These are phyloP conservation scores for Saturnispora quitensis DNA, from an alignment of 805 yeast species.

Conservation along the genomic window DNA sequence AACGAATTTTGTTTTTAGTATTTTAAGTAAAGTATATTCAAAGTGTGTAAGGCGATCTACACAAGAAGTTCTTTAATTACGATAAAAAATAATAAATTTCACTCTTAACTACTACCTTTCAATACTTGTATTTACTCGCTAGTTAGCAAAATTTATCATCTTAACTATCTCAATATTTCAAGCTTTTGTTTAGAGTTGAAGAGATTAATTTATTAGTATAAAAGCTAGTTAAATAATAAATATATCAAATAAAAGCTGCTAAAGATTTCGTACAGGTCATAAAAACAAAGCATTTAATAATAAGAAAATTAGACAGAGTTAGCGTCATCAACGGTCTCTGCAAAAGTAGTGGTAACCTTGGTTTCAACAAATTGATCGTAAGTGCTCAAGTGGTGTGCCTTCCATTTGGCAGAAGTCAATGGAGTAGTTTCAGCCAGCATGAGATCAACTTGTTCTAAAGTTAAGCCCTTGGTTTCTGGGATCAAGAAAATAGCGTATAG, in stretches of 20 bases:
- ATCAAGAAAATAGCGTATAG: slow-evolving; percentile 67
- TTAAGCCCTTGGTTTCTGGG: slow-evolving; percentile 72
- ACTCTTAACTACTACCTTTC: too few relatives aligned
- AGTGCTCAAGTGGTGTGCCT: slow-evolving; percentile 20
- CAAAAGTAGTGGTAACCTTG: slow-evolving; percentile 1
- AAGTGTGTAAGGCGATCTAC: too few relatives aligned
- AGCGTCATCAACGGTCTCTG: neutral
- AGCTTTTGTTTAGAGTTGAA: too few relatives aligned
- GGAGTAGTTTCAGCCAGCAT: slow-evolving; percentile 30
- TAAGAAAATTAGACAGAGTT: neutral
- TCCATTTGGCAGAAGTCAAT: slow-evolving; percentile 28
- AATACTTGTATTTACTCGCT: too few relatives aligned
- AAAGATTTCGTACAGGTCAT: neutral
- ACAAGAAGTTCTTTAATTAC: too few relatives aligned
- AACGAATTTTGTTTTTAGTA: too few relatives aligned
- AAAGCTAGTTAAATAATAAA: neutral
- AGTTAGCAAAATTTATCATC: too few relatives aligned
- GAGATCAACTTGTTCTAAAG: slow-evolving; percentile 70
- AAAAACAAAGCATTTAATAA: neutral
- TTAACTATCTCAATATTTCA: too few relatives aligned
- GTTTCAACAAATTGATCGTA: slow-evolving; percentile 15
- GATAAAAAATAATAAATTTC: too few relatives aligned
- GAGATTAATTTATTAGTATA: too few relatives aligned
- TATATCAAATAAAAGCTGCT: neutral
- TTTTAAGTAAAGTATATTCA: too few relatives aligned